A percentile compares a stretch with the other conserved stretches of the same genome.
Conservation (phyloP, 2,329 filamentous ascomycete genomes). For the Aspergillus sojae region DNA sequence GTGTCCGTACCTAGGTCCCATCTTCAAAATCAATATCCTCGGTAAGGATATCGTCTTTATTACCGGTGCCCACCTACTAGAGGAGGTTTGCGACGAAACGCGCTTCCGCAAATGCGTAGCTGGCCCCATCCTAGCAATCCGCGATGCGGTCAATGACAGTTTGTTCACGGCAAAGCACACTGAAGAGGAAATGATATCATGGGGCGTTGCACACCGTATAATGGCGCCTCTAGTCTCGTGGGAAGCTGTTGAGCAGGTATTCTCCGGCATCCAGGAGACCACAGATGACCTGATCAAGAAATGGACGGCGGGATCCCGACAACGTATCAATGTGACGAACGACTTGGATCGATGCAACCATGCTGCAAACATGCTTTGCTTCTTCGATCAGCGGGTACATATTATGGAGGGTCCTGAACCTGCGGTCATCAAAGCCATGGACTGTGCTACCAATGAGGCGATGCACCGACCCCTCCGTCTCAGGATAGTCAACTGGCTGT, state of each 20-base stretch:
- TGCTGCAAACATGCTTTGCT: conserved; percentile 53
- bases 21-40: conserved; percentile 60
- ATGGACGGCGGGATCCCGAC: conserved; percentile 50
- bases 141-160: conserved; percentile 65
- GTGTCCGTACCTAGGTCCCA: conserved; percentile 50
- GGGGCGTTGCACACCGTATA: conserved; percentile 64
- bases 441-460: conserved; percentile 58
- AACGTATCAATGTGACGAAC: conserved; percentile 49
- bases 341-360: conserved; percentile 59
- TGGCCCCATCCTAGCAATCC: conserved; percentile 56
- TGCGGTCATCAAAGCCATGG: conserved; percentile 57
- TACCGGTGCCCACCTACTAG: conserved; percentile 58
- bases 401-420: conserved; percentile 51
- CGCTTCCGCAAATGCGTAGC: conserved; percentile 61
- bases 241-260: conserved; percentile 42
- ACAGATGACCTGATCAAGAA: conserved; percentile 53
- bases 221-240: conserved; percentile 51
- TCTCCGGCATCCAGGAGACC: conserved; percentile 54
- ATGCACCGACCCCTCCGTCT: conserved; percentile 58
- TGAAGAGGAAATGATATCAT: conserved; percentile 49
- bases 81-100: conserved; percentile 68
- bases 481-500: conserved; percentile 55
- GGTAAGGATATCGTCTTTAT: conserved; percentile 53
- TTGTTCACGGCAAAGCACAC: conserved; percentile 62
- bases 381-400: conserved; percentile 56